Evolutionary conservation across 148 eudicot species (phyloP).

Genomic region (Nyssa sinensis): DNA sequence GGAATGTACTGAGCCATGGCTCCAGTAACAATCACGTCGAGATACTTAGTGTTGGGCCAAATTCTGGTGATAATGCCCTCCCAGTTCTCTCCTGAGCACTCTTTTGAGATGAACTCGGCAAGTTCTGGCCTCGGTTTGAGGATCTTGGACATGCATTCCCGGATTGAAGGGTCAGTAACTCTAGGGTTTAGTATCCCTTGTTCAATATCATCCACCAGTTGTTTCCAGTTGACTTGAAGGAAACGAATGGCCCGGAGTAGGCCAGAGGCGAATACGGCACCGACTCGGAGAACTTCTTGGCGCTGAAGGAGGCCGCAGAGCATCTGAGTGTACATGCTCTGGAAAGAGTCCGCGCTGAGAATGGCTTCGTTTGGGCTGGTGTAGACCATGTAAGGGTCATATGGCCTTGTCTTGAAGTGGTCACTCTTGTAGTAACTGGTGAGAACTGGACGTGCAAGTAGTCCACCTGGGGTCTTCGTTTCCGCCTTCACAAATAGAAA

Average conservation of each 20-base stretch:
- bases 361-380: slow-evolving; percentile 22
- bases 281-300: slow-evolving; percentile 19
- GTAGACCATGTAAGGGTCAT: slow-evolving; percentile 19
- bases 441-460: slow-evolving; percentile 15
- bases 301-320: slow-evolving; percentile 19
- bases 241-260: slow-evolving; percentile 18
- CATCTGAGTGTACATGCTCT: slow-evolving; percentile 25
- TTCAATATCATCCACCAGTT: slow-evolving; percentile 10
- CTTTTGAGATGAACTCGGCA: slow-evolving; percentile 10
- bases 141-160: slow-evolving; percentile 4
- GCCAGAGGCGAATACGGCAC: slow-evolving; percentile 21
- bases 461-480: slow-evolving; percentile 16
- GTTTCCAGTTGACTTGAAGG: slow-evolving; percentile 18
- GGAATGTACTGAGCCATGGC: slow-evolving; percentile 43
- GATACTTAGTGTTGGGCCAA: slow-evolving; percentile 23
- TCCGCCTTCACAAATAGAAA: slow-evolving; percentile 12
- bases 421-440: slow-evolving; percentile 24
- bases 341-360: slow-evolving; percentile 17
- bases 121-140: slow-evolving; percentile 13
- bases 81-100: slow-evolving; percentile 16
- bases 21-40: slow-evolving; percentile 34
- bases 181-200: slow-evolving; percentile 8
- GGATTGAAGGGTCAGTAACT: slow-evolving; percentile 5
- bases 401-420: slow-evolving; percentile 17
- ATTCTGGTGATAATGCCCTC: slow-evolving; percentile 16